Conservation (phyloP, 2,329 filamentous ascomycete species). For the Penicillium sp. region DNA sequence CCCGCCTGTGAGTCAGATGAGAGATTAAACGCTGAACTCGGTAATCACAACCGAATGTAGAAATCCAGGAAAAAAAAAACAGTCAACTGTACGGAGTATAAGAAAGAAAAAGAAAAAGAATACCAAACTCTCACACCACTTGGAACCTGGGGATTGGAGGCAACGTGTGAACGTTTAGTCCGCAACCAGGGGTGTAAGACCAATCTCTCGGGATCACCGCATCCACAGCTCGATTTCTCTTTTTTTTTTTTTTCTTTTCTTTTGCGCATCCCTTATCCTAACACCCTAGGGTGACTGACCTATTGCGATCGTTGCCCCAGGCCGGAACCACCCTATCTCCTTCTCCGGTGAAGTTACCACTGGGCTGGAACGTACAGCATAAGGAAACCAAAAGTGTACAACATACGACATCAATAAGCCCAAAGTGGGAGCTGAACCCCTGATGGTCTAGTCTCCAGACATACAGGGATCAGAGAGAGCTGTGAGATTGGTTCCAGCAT, state of each 20-base stretch:
- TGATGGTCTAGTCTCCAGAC: not conserved
- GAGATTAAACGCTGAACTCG: slow-evolving; percentile 15
- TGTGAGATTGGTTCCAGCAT: not conserved
- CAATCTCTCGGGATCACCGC: slow-evolving; percentile 17
- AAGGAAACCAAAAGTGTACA: not conserved
- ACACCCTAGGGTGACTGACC: not conserved
- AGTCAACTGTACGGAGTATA: not conserved
- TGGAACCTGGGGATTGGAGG: not conserved
- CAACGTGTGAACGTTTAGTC: slow-evolving; percentile 5
- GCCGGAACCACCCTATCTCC: slow-evolving; percentile 6
- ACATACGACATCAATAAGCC: not conserved
- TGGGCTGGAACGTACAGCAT: slow-evolving; percentile 15
- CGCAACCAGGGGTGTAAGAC: slow-evolving; percentile 9
- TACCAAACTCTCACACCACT: not conserved
- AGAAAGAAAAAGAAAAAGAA: not conserved
- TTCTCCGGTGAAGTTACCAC: slow-evolving; percentile 14
- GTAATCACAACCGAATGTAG: slow-evolving; percentile 24
- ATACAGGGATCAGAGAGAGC: not conserved
- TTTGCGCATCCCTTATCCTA: slow-evolving; percentile 2
- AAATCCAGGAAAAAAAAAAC: not conserved
- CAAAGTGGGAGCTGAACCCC: not conserved
- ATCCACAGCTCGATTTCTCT: slow-evolving; percentile 1
- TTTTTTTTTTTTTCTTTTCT: not conserved
- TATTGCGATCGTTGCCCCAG: slow-evolving; percentile 1
- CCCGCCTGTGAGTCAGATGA: slow-evolving; percentile 21